A percentile compares a stretch with the other conserved stretches of the same genome.
phyloP scores from a whole-genome alignment of 1,284 basidiomycete genomes.

The Malassezia restricta region DNA sequence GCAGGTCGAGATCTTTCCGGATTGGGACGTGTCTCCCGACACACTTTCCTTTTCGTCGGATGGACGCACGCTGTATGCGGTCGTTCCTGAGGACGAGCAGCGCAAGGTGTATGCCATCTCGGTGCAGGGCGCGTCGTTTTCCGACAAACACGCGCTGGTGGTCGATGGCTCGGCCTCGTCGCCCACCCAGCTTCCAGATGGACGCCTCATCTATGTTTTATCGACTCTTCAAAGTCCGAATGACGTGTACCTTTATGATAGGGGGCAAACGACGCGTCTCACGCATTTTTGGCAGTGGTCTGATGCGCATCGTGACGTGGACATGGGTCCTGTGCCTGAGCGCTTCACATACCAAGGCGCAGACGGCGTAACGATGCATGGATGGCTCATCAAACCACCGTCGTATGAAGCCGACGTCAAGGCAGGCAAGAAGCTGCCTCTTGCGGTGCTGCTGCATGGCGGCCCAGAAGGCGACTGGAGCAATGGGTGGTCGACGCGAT shows the following conservation, averaged over 20 bases:
- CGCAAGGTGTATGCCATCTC: slow-evolving; percentile 12
- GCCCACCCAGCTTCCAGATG: slow-evolving; percentile 8
- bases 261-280: background rate
- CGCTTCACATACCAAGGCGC: slow-evolving; percentile 19
- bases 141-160: slow-evolving; percentile 7
- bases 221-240: slow-evolving; percentile 14
- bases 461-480: slow-evolving; percentile 34
- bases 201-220: slow-evolving; percentile 5
- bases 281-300: slow-evolving; percentile 12
- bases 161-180: slow-evolving; percentile 3
- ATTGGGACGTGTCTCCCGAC: slow-evolving; percentile 27
- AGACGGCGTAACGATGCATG: slow-evolving; percentile 15
- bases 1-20: slow-evolving; percentile 5
- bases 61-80: slow-evolving; percentile 9
- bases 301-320: slow-evolving; percentile 11
- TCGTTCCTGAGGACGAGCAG: slow-evolving; percentile 19
- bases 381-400: slow-evolving; percentile 21
- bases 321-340: slow-evolving; percentile 21
- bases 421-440: slow-evolving; percentile 8
- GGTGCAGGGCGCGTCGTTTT: background rate
- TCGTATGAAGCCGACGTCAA: slow-evolving; percentile 11
- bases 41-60: slow-evolving; percentile 14
- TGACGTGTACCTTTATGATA: slow-evolving; percentile 15
- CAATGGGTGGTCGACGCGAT: slow-evolving; percentile 28
- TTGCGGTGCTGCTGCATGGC: slow-evolving; percentile 29